These are phyloP conservation scores for Heterobasidion occidentale DNA, from an alignment of 1,284 basidiomycete genomes.

Conservation along the genomic window DNA sequence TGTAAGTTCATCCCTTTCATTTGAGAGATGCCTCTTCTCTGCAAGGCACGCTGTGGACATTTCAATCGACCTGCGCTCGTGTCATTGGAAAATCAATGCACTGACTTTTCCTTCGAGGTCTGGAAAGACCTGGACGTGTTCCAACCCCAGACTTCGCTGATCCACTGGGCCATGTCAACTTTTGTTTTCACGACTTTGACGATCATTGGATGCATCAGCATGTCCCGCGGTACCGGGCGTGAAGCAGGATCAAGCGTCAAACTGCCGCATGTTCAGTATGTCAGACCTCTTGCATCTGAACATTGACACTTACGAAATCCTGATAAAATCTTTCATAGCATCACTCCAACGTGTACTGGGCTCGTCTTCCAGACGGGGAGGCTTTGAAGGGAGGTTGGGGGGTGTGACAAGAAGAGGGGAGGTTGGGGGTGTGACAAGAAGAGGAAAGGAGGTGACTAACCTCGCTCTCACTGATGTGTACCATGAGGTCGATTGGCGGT, in stretches of 20 bases:
- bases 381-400: constrained; percentile 33
- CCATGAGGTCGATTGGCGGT: constrained; percentile 88
- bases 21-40: neutral
- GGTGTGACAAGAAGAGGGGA: neutral
- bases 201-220: constrained; percentile 89
- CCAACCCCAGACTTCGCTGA: constrained; percentile 87
- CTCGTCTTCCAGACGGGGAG: constrained; percentile 73
- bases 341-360: constrained; percentile 70
- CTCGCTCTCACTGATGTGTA: constrained; percentile 83
- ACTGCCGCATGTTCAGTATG: constrained; percentile 11
- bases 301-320: constrained; percentile 57
- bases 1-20: neutral
- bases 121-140: neutral
- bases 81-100: neutral
- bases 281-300: neutral
- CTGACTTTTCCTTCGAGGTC: neutral
- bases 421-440: neutral
- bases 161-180: constrained; percentile 86
- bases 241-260: constrained; percentile 26
- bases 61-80: neutral
- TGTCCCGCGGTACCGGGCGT: constrained; percentile 80
- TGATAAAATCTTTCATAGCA: constrained; percentile 91
- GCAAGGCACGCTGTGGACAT: neutral
- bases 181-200: constrained; percentile 70
- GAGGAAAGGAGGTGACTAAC: constrained; percentile 28